Percentiles rank a stretch among this genome's conserved stretches.
Conservation (phyloP, 1,139 yeast species). For the Candida dubliniensis region DNA sequence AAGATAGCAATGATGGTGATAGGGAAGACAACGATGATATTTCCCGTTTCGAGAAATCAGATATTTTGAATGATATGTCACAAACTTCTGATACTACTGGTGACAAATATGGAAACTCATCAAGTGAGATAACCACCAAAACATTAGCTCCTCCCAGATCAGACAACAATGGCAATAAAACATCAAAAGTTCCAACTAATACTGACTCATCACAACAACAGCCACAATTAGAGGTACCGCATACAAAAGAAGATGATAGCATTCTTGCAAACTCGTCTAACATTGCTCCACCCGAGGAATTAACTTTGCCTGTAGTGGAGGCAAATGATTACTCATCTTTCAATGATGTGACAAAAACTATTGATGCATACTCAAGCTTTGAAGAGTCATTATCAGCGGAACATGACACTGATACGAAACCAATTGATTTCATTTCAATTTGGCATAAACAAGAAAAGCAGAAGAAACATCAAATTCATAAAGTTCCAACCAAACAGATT, state of each 20-base stretch:
- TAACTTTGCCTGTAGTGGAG: slow-evolving; percentile 42
- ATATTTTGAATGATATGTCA: slow-evolving; percentile 6
- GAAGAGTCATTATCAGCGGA: slow-evolving; percentile 49
- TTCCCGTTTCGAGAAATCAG: slow-evolving; percentile 11
- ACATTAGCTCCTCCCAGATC: slow-evolving; percentile 23
- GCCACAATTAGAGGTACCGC: slow-evolving; percentile 4
- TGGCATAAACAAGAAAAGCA: slow-evolving; percentile 44
- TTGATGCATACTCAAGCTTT: slow-evolving; percentile 25
- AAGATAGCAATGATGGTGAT: slow-evolving; percentile 46
- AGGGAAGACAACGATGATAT: slow-evolving; percentile 41
- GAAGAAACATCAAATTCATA: slow-evolving; percentile 17
- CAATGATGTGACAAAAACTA: slow-evolving; percentile 36
- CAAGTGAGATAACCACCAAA: slow-evolving; percentile 12
- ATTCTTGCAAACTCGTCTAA: slow-evolving; percentile 46
- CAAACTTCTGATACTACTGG: slow-evolving; percentile 23
- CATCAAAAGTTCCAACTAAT: not conserved
- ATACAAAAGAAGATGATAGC: slow-evolving; percentile 12
- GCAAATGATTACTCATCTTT: slow-evolving; percentile 33
- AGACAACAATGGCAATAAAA: not conserved
- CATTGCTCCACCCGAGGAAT: slow-evolving; percentile 40
- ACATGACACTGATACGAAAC: slow-evolving; percentile 32
- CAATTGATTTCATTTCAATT: slow-evolving; percentile 35
- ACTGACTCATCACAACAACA: not conserved
- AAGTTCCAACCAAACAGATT: slow-evolving; percentile 12
- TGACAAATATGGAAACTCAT: slow-evolving; percentile 12